Percentiles rank a stretch among this genome's conserved stretches.
These are phyloP conservation scores for Marasmius oreades DNA, from an alignment of 1,284 basidiomycete genomes.

Conservation along the genomic window DNA sequence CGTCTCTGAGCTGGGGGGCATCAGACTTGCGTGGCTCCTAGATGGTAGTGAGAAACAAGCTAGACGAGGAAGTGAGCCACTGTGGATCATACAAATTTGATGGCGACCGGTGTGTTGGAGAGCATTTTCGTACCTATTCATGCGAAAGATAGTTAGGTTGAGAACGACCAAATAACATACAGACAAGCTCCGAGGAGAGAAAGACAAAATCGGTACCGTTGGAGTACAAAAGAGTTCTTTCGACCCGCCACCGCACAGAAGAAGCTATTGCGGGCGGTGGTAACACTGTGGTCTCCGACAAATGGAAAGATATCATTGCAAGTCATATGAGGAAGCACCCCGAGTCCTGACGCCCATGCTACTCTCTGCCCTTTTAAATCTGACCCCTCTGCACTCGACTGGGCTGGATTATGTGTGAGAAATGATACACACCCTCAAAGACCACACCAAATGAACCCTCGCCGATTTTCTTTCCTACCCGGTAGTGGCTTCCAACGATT, in stretches of 20 bases:
- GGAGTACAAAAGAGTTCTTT: no score
- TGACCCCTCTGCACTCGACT: no score
- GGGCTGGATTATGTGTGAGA: no score
- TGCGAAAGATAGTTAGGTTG: not conserved
- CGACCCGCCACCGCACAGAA: no score
- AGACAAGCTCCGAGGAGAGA: not conserved
- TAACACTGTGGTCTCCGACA: no score
- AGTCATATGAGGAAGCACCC: not conserved
- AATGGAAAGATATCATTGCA: not conserved
- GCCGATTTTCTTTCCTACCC: slow-evolving; percentile 85
- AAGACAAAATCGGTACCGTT: slow-evolving; percentile 7
- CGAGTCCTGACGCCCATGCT: not conserved
- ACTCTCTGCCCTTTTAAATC: no score
- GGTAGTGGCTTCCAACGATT: slow-evolving; percentile 73
- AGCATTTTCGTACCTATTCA: slow-evolving; percentile 79
- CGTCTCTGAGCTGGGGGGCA: slow-evolving; percentile 95
- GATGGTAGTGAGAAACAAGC: slow-evolving; percentile 15
- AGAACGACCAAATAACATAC: not conserved
- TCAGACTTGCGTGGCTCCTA: slow-evolving; percentile 98
- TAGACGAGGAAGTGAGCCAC: slow-evolving; percentile 14
- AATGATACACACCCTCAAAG: slow-evolving; percentile 60
- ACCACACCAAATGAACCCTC: slow-evolving; percentile 85
- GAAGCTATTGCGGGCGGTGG: no score
- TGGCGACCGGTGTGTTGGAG: slow-evolving; percentile 89
- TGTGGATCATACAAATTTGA: slow-evolving; percentile 84